Evolutionary conservation across 768 basidiomycete genomes (phyloP).

Genomic region (Harrya chromipes): DNA sequence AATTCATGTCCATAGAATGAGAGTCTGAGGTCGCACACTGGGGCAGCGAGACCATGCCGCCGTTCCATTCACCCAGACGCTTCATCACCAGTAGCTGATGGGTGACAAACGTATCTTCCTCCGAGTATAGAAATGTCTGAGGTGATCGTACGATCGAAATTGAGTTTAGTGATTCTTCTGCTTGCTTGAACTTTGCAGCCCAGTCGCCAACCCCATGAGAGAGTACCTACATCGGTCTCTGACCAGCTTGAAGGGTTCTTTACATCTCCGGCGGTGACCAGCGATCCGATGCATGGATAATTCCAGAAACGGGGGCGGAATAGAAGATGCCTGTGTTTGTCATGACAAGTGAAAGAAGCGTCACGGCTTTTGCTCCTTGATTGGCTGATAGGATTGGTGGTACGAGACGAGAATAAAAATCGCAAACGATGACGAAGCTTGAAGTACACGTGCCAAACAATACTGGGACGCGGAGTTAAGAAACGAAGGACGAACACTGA

Average conservation of each 20-base stretch:
- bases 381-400: too few relatives aligned
- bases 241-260: background rate
- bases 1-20: constrained; percentile 5
- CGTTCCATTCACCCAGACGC: background rate
- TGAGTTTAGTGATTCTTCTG: background rate
- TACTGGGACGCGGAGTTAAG: too few relatives aligned
- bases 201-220: background rate
- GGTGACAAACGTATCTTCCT: background rate
- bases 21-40: background rate
- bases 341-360: constrained; percentile 23
- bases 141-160: background rate
- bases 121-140: background rate
- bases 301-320: constrained; percentile 25
- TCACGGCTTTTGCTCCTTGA: constrained; percentile 3
- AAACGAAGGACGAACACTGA: too few relatives aligned
- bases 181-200: background rate
- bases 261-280: constrained; percentile 1
- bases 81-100: background rate
- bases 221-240: constrained; percentile 6
- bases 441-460: too few relatives aligned
- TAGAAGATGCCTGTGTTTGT: constrained; percentile 25
- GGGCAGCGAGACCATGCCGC: background rate
- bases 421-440: too few relatives aligned
- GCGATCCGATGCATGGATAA: constrained; percentile 6
- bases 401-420: background rate